phyloP scores from a whole-genome alignment of 192 early-diverging fungal species.

The Mortierella alpina region DNA sequence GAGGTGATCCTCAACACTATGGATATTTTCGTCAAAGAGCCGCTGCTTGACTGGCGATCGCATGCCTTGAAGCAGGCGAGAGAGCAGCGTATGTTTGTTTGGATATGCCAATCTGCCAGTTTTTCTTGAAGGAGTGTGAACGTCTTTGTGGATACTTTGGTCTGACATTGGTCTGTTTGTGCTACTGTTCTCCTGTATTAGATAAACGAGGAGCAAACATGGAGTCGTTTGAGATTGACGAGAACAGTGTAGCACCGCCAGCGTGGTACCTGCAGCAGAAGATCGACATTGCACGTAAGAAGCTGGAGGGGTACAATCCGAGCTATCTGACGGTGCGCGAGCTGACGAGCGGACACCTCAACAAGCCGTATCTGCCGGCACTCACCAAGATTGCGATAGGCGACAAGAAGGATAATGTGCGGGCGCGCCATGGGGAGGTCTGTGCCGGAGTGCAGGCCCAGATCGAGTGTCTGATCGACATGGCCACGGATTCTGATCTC shows the following conservation, averaged over 20 bases:
- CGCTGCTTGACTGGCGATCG: conserved; percentile 84
- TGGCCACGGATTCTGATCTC: conserved; percentile 78
- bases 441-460: conserved; percentile 71
- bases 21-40: conserved; percentile 86
- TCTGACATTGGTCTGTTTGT: not conserved
- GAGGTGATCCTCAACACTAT: conserved; percentile 78
- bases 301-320: conserved; percentile 80
- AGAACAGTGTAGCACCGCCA: conserved; percentile 52
- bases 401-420: conserved; percentile 51
- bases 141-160: not conserved
- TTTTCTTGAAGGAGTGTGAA: not conserved
- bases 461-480: conserved; percentile 78
- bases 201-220: conserved; percentile 52
- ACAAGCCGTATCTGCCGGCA: conserved; percentile 62
- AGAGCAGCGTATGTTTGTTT: conserved; percentile 61
- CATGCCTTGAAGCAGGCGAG: conserved; percentile 70
- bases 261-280: conserved; percentile 85
- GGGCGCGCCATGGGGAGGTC: conserved; percentile 56
- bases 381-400: conserved; percentile 65
- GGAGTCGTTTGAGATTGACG: conserved; percentile 54
- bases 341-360: conserved; percentile 69
- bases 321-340: conserved; percentile 65
- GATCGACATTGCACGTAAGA: conserved; percentile 74
- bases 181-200: conserved; percentile 14
- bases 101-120: not conserved